Conservation (phyloP, 225 moss, liverwort and hornwort genomes). For the Sphagnum tenellum region DNA sequence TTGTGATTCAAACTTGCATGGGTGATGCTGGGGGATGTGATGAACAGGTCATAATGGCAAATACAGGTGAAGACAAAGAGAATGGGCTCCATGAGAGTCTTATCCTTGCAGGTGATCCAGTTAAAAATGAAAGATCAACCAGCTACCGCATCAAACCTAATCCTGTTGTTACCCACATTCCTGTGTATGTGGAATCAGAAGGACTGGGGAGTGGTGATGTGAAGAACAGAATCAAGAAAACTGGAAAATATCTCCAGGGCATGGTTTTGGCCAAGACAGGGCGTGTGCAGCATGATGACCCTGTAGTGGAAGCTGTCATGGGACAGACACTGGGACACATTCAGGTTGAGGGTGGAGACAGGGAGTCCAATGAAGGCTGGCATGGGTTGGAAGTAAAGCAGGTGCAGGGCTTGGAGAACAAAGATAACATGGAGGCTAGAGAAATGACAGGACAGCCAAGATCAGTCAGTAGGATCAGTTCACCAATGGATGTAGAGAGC, state of each 20-base stretch:
- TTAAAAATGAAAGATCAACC: constrained; percentile 22
- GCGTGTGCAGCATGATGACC: constrained; percentile 88
- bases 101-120: constrained; percentile 49
- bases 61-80: constrained; percentile 50
- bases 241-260: constrained; percentile 43
- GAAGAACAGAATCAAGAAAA: constrained; percentile 14
- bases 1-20: too few relatives aligned
- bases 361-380: constrained; percentile 31
- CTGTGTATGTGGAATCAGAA: constrained; percentile 47
- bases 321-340: constrained; percentile 54
- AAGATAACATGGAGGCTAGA: constrained; percentile 26
- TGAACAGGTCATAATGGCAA: constrained; percentile 80
- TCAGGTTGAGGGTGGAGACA: constrained; percentile 25
- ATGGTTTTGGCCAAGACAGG: constrained; percentile 51
- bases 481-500: constrained; percentile 11
- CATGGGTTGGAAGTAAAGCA: constrained; percentile 43
- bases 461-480: background rate
- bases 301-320: constrained; percentile 64
- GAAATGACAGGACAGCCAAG: constrained; percentile 7
- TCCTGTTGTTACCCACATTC: constrained; percentile 47
- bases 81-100: constrained; percentile 31
- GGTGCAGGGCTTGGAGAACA: constrained; percentile 16
- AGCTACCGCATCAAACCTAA: constrained; percentile 66
- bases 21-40: too few relatives aligned
- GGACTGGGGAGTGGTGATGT: constrained; percentile 15